Conservation (phyloP, 1,139 yeast species). For the Keqinozyma sinolaborantium region DNA sequence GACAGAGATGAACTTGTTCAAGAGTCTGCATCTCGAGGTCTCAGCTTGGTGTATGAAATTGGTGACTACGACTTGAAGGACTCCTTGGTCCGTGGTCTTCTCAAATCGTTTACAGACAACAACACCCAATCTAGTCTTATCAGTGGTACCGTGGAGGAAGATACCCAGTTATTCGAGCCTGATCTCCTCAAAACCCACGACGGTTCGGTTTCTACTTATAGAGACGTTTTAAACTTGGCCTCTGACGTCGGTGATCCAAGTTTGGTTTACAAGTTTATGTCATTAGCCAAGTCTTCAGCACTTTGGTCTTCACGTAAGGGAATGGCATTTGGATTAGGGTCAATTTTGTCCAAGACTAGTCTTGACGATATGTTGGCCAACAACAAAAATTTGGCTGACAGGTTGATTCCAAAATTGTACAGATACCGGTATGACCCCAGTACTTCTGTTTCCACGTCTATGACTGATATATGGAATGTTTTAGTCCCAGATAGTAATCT, state of each 20-base stretch:
- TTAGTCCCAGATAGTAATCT: constrained; percentile 60
- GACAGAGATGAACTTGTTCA: constrained; percentile 83
- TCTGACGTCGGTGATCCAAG: constrained; percentile 96
- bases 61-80: constrained; percentile 72
- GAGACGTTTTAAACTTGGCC: constrained; percentile 79
- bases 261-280: constrained; percentile 90
- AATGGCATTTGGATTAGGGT: constrained; percentile 88
- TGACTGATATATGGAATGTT: constrained; percentile 87
- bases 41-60: constrained; percentile 75
- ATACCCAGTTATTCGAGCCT: constrained; percentile 82
- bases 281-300: constrained; percentile 82
- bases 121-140: constrained; percentile 46
- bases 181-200: constrained; percentile 78
- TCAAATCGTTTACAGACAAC: constrained; percentile 76
- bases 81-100: constrained; percentile 67
- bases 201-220: constrained; percentile 85
- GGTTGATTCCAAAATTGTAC: constrained; percentile 76
- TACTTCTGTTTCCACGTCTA: constrained; percentile 67
- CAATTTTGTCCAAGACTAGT: constrained; percentile 75
- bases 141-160: constrained; percentile 72
- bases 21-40: constrained; percentile 88
- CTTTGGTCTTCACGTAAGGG: constrained; percentile 94
- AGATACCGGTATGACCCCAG: constrained; percentile 87
- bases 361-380: constrained; percentile 59
- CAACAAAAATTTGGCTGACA: constrained; percentile 51